phyloP scores from a whole-genome alignment of 305 asterid genomes.

The Solanum aculeatissimum region DNA sequence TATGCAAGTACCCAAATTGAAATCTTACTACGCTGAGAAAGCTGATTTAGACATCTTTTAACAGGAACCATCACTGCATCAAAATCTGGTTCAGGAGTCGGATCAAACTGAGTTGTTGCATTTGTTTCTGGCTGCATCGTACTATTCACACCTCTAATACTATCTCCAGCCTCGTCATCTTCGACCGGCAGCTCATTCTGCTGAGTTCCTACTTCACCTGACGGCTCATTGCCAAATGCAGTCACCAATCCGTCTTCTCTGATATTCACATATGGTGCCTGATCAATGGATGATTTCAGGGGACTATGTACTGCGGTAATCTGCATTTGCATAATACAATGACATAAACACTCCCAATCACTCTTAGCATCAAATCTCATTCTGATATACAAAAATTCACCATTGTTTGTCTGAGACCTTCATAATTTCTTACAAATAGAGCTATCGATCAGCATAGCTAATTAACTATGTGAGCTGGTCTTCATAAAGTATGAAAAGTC shows the following conservation, averaged over 20 bases:
- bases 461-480: not conserved
- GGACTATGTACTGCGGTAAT: constrained; percentile 24
- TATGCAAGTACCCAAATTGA: constrained; percentile 78
- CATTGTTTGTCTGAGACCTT: not conserved
- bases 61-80: constrained; percentile 21
- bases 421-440: not conserved
- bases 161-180: constrained; percentile 10
- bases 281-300: constrained; percentile 56
- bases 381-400: not conserved
- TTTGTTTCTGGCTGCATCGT: not conserved
- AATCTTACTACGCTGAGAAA: constrained; percentile 29
- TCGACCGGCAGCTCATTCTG: constrained; percentile 2
- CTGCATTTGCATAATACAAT: constrained; percentile 3
- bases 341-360: not conserved
- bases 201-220: constrained; percentile 9
- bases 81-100: not conserved
- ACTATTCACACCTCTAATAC: not conserved
- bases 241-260: constrained; percentile 45
- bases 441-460: not conserved
- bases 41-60: constrained; percentile 39
- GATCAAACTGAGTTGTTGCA: not conserved
- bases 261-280: constrained; percentile 49
- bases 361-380: not conserved
- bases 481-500: not conserved
- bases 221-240: constrained; percentile 30